A percentile compares a stretch with the other conserved stretches of the same genome.
Evolutionary conservation across 2,329 filamentous ascomycete genomes (phyloP).

Genomic region (Dactylonectria estremocensis): DNA sequence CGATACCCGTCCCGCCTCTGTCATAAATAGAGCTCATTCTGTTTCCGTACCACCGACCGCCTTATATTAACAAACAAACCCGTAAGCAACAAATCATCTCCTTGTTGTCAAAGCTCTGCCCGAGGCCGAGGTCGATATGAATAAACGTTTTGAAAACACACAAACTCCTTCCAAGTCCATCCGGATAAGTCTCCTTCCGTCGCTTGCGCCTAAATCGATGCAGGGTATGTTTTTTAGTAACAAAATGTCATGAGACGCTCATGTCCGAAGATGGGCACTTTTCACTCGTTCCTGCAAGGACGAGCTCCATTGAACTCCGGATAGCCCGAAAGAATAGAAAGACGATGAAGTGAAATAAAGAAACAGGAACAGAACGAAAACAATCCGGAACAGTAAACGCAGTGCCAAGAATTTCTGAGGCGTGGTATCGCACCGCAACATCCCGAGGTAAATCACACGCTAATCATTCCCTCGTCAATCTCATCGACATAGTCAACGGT

Average conservation of each 20-base stretch:
- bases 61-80: slow-evolving; percentile 5
- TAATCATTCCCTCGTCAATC: slow-evolving; percentile 53
- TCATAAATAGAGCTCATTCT: slow-evolving; percentile 44
- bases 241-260: slow-evolving; percentile 38
- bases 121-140: slow-evolving; percentile 25
- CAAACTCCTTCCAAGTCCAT: slow-evolving; percentile 38
- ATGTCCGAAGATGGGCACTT: slow-evolving; percentile 35
- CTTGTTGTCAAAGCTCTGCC: slow-evolving; percentile 13
- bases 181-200: slow-evolving; percentile 32
- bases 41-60: slow-evolving; percentile 33
- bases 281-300: slow-evolving; percentile 26
- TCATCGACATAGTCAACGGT: slow-evolving; percentile 42
- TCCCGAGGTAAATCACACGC: slow-evolving; percentile 44
- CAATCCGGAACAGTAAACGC: slow-evolving; percentile 27
- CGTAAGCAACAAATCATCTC: slow-evolving; percentile 19
- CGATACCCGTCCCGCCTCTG: slow-evolving; percentile 27
- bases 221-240: slow-evolving; percentile 48
- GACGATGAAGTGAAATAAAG: slow-evolving; percentile 24
- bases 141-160: slow-evolving; percentile 29
- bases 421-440: slow-evolving; percentile 38
- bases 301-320: slow-evolving; percentile 39
- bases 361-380: slow-evolving; percentile 29
- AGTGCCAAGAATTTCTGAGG: slow-evolving; percentile 29
- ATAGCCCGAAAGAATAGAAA: slow-evolving; percentile 30
- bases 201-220: slow-evolving; percentile 47